phyloP scores from a whole-genome alignment of 257 asterid species.

The Solanum rostratum region DNA sequence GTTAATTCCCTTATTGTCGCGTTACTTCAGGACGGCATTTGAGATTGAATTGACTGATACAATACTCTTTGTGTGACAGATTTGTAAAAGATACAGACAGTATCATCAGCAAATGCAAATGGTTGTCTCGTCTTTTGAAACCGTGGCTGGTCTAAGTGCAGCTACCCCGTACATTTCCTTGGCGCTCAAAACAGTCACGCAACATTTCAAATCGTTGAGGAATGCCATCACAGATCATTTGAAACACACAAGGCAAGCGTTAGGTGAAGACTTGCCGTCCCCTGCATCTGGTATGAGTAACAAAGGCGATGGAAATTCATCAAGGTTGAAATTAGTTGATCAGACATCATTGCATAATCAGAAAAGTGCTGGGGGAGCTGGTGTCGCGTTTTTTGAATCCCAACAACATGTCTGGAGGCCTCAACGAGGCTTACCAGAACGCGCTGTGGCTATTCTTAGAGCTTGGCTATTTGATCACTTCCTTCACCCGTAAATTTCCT shows the following conservation, averaged over 20 bases:
- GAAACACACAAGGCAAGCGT: conserved; percentile 21
- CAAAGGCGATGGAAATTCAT: conserved; percentile 13
- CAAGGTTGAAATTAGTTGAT: conserved; percentile 40
- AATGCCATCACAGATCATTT: conserved; percentile 42
- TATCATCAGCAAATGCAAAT: conserved; percentile 76
- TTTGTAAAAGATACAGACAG: conserved; percentile 55
- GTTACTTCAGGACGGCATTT: neutral
- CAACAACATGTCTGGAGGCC: conserved; percentile 70
- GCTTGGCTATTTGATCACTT: conserved; percentile 93
- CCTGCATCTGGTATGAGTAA: conserved; percentile 18
- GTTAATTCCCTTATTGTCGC: neutral
- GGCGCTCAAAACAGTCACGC: conserved; percentile 41
- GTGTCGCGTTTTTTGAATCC: conserved; percentile 23
- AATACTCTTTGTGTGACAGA: conserved; percentile 11
- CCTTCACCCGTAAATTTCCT: conserved; percentile 63
- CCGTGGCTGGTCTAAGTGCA: conserved; percentile 60
- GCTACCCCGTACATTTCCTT: conserved; percentile 58
- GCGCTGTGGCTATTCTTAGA: conserved; percentile 64
- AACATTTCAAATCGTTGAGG: conserved; percentile 48
- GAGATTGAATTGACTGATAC: neutral
- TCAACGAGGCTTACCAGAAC: conserved; percentile 87
- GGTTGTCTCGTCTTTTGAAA: conserved; percentile 71
- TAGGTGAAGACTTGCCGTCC: conserved; percentile 46
- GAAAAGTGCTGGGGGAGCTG: conserved; percentile 13
- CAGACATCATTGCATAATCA: conserved; percentile 30